Evolutionary conservation across 768 basidiomycete genomes (phyloP), one percentile per base, ranked within the genome.

Genomic region (Lentinus tigrinus): DNA sequence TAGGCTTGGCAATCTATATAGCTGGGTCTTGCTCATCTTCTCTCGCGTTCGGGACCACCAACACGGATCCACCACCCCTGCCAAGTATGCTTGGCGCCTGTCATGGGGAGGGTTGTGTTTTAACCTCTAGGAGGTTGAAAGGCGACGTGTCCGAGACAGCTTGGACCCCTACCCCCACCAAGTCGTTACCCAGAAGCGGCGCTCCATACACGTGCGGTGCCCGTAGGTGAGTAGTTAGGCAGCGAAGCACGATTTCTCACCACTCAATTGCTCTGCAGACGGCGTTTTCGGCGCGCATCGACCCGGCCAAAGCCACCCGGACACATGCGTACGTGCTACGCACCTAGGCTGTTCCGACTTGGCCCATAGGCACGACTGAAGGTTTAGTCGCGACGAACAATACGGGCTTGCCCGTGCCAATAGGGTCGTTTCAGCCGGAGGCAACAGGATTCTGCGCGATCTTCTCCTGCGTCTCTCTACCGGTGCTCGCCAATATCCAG

Each of bases 11-110:
- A 28, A 23, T 26, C 43, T 24, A 23, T n/a, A 9, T 23, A 23
- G 24, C 21, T 24, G 9, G 21, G 27, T 24, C 28, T 19, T 19
- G 36, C 46, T 47, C 27, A 10, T 34, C 47, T 54, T 59, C 58
- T 59, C 40, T 54, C 38, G 31, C 17, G 27, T n/a, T 43, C 19
- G 19, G 11, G 19, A 26, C 13, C 43, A 19, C 43, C 43, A 19
- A 23, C 43, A 23, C 5, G 43, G 21, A 46, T 38, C 28, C 51
- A 43, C 34, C 19, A 50, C 34, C 28, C 39, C 60, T 53, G 60
- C 60, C 58, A 60, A 60, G 58, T 36, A 48, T 8, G 23, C 58
- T 60, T 51, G 58, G 58, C 58, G n/a, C n/a, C 50, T 36, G 23
- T 39, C 46, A 21, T 31, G 14, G 53, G 53, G 34, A 54, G 16